Conservation (phyloP, 2,329 filamentous ascomycete genomes). For the Sporothrix humicola region DNA sequence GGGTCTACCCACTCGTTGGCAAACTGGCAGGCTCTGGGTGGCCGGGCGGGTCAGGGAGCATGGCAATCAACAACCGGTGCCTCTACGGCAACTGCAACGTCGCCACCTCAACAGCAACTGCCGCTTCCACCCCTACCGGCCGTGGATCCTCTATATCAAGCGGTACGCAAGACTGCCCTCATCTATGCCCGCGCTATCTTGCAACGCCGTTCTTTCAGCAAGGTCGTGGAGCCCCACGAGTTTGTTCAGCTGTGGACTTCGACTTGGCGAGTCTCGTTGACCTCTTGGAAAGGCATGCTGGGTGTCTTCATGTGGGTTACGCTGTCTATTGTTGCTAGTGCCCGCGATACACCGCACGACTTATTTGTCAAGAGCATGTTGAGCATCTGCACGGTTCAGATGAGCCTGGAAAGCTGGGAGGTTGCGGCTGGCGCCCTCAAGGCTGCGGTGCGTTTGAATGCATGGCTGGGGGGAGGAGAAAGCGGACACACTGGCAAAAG, state of each 20-base stretch:
- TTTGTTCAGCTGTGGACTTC: slow-evolving; percentile 54
- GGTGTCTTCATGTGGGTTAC: slow-evolving; percentile 58
- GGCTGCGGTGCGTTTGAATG: slow-evolving; percentile 49
- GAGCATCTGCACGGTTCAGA: slow-evolving; percentile 52
- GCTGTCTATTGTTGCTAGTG: slow-evolving; percentile 48
- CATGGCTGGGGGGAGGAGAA: slow-evolving; percentile 47
- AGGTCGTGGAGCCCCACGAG: slow-evolving; percentile 48
- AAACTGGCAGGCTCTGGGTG: not conserved
- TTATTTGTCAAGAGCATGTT: slow-evolving; percentile 56
- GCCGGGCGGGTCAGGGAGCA: not conserved
- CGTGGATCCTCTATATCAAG: slow-evolving; percentile 53
- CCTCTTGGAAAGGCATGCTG: slow-evolving; percentile 54
- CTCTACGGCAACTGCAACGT: not conserved
- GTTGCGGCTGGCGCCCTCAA: slow-evolving; percentile 48
- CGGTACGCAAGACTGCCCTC: slow-evolving; percentile 53
- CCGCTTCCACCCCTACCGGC: slow-evolving; percentile 36
- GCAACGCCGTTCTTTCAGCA: slow-evolving; percentile 50
- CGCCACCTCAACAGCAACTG: not conserved
- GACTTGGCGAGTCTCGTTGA: slow-evolving; percentile 54
- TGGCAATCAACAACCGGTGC: not conserved
- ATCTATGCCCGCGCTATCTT: slow-evolving; percentile 57
- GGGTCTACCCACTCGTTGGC: not conserved
- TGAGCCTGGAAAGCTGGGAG: slow-evolving; percentile 57
- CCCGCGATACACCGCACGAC: slow-evolving; percentile 49
- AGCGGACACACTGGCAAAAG: not conserved